A percentile compares a stretch with the other conserved stretches of the same genome.
phyloP scores from a whole-genome alignment of 139 green algal genomes.

The Haematococcus sp. region DNA sequence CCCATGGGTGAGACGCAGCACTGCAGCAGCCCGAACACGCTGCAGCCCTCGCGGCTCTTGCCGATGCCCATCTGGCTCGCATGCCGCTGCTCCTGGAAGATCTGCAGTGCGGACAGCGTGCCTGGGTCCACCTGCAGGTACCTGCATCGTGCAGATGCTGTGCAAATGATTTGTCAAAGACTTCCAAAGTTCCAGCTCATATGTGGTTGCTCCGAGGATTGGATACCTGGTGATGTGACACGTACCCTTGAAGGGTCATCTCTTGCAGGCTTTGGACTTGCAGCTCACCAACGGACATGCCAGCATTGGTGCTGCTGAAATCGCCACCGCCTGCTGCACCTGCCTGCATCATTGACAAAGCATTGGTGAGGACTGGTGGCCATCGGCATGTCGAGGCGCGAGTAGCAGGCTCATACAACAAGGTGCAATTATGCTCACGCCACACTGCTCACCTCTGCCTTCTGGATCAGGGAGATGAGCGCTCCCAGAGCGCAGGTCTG shows the following conservation, averaged over 20 bases:
- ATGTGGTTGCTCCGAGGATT: too few relatives aligned
- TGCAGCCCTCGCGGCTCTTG: slow-evolving; percentile 87
- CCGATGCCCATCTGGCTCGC: slow-evolving; percentile 87
- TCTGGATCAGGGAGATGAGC: slow-evolving; percentile 18
- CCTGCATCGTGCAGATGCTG: slow-evolving; percentile 27
- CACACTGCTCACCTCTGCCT: slow-evolving; percentile 1
- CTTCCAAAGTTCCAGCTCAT: too few relatives aligned
- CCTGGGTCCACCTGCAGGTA: slow-evolving; percentile 57
- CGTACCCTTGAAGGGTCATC: slow-evolving; percentile 29
- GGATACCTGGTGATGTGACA: not conserved
- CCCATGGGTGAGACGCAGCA: slow-evolving; percentile 62
- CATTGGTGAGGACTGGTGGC: not conserved
- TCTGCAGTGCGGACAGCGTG: slow-evolving; percentile 59
- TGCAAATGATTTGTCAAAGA: too few relatives aligned
- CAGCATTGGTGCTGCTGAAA: too few relatives aligned
- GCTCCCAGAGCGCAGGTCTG: slow-evolving; percentile 16
- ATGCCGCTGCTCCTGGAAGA: slow-evolving; percentile 79
- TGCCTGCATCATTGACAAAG: not conserved
- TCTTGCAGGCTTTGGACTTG: slow-evolving; percentile 20
- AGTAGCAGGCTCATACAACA: not conserved
- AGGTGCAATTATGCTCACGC: not conserved
- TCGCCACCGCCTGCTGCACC: not conserved
- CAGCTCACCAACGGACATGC: not conserved
- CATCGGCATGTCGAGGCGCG: not conserved
- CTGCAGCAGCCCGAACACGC: slow-evolving; percentile 75